A percentile compares a stretch with the other conserved stretches of the same genome.
Evolutionary conservation across 1,284 basidiomycete species (phyloP).

Genomic region (Ganoderma multipileum): DNA sequence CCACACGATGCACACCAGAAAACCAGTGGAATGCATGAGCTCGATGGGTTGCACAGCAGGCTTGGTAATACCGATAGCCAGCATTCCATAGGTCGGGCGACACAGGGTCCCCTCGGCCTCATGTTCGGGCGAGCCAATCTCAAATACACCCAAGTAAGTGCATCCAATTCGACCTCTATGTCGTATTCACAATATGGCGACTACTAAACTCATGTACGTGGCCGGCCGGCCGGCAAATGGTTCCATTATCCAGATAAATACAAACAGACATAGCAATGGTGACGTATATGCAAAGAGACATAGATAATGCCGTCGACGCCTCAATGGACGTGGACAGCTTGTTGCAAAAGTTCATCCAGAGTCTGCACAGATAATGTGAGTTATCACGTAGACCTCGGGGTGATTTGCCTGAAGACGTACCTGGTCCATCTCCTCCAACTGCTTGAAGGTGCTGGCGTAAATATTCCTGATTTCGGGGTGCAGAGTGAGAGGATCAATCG

Average conservation of each 20-base stretch:
- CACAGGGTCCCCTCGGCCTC: no score
- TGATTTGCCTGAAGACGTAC: slow-evolving; percentile 46
- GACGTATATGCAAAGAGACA: slow-evolving; percentile 18
- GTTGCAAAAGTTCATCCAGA: slow-evolving; percentile 30
- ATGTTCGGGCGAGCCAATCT: no score
- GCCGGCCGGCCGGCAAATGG: not conserved
- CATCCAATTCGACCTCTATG: not conserved
- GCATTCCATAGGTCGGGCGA: no score
- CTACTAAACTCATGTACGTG: not conserved
- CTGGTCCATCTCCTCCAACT: slow-evolving; percentile 83
- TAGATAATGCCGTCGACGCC: slow-evolving; percentile 19
- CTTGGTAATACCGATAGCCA: no score
- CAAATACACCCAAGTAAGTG: no score
- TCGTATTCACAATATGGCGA: not conserved
- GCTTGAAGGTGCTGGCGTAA: slow-evolving; percentile 73
- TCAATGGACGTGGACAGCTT: slow-evolving; percentile 28
- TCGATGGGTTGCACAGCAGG: no score
- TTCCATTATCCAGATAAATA: slow-evolving; percentile 23
- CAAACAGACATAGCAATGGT: slow-evolving; percentile 18
- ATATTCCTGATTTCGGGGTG: slow-evolving; percentile 78
- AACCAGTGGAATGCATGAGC: not conserved
- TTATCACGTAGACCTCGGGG: not conserved
- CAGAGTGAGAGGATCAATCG: slow-evolving; percentile 64
- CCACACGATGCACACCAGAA: not conserved
- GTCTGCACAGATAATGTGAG: slow-evolving; percentile 14